Base-by-base conservation (phyloP, 768 basidiomycete genomes). In the Amanita phalloides region DNA sequence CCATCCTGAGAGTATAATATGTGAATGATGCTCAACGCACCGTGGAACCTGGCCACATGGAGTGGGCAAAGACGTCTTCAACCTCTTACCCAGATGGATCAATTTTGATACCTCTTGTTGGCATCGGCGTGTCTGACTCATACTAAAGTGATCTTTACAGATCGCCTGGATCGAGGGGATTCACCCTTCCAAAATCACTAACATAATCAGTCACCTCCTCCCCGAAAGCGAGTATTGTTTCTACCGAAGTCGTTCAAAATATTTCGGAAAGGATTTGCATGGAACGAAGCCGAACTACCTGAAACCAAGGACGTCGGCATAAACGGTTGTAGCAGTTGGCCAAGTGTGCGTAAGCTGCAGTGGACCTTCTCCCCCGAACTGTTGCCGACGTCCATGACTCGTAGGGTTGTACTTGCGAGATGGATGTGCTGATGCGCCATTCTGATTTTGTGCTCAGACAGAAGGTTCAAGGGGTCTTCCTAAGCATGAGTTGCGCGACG, bases 71-170 rank as follows among this genome's bases (percentile, higher is more conserved):
- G 17, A 17, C 17, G 17, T 17, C 17, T 17, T 17, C 17, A 17
- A 17, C 69, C 17, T 69, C 65, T 3, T 44, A 62, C 35, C 43
- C 26, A n/a, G 64, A 68, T 13, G 68, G 66, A 25, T 67, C 25
- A 71, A 72, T 53, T 54, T 60, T 37, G 74, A 73, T 48, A 64
- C 67, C 25, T 60, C 60, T 36, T 69, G 17, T 67, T 4, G 58
- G 61, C 10, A 54, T 55, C 7, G 59, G 60, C 42, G 42, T 71
- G 20, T 48, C 71, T 0, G 71, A 75, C 32, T 70, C 70, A 10
- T 59, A 64, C 65, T 0, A 53, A 43, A 13, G 57, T 74, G n/a
- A 54, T 71, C 25, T 1, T 53, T 62, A 4, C 60, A 60, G 36
- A 23, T 44, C 11, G 54, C 49, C 21, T 58, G 56, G 21, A 43